Conservation (phyloP, 2,329 filamentous ascomycete species). For the Curvularia hawaiiensis region DNA sequence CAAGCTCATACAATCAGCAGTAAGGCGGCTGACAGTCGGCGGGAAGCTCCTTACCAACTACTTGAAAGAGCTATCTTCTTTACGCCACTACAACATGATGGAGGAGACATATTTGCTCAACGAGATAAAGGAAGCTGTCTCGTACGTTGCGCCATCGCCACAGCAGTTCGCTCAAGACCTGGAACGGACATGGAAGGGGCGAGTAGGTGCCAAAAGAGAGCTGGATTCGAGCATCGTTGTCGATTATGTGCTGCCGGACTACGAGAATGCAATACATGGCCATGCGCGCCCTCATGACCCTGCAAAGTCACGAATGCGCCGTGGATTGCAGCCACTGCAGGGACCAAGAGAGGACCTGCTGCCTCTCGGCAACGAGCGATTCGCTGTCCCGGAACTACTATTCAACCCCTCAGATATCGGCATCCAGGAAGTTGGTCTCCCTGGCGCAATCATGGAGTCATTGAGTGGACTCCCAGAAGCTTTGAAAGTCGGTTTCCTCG, state of each 20-base stretch:
- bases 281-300: slow-evolving; percentile 80
- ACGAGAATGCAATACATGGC: slow-evolving; percentile 67
- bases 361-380: slow-evolving; percentile 89
- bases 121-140: slow-evolving; percentile 90
- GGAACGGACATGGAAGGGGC: slow-evolving; percentile 77
- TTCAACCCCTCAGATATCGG: slow-evolving; percentile 88
- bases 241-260: slow-evolving; percentile 92
- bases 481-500: slow-evolving; percentile 80
- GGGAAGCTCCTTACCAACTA: slow-evolving; percentile 95
- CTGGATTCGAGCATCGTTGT: slow-evolving; percentile 67
- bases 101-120: slow-evolving; percentile 94
- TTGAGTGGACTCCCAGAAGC: slow-evolving; percentile 77
- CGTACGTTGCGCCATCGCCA: slow-evolving; percentile 74
- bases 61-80: slow-evolving; percentile 84
- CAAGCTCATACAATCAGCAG: slow-evolving; percentile 76
- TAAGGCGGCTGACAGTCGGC: slow-evolving; percentile 86
- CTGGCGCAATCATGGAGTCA: slow-evolving; percentile 81
- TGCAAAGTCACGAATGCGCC: slow-evolving; percentile 58
- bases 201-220: slow-evolving; percentile 62
- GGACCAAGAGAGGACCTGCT: slow-evolving; percentile 74
- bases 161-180: slow-evolving; percentile 71
- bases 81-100: slow-evolving; percentile 93
- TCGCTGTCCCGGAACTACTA: slow-evolving; percentile 85
- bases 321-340: slow-evolving; percentile 55
- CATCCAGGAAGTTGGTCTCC: slow-evolving; percentile 79